These are phyloP conservation scores for Syzygium malaccense DNA, from an alignment of 441 rosid species.

Conservation along the genomic window DNA sequence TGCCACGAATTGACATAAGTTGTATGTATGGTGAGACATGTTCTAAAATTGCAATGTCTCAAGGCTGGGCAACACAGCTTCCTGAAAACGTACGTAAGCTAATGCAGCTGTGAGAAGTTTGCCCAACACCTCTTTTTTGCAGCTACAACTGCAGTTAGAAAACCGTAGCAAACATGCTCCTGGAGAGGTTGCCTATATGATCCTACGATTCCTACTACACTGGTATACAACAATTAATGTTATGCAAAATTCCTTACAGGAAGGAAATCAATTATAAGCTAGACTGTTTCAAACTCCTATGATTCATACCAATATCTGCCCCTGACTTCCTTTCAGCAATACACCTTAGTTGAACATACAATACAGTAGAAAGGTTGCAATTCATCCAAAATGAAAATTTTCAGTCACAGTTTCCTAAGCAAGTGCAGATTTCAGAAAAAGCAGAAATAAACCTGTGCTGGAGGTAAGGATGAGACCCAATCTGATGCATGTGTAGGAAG, in stretches of 20 bases:
- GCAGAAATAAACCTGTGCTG: constrained; percentile 65
- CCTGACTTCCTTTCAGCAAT: background rate
- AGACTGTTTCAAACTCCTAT: background rate
- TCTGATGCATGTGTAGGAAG: constrained; percentile 98
- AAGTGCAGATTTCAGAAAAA: background rate
- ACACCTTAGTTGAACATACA: background rate
- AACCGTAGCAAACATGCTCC: background rate
- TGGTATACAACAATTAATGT: background rate
- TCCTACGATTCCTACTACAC: background rate
- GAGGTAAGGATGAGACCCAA: constrained; percentile 96
- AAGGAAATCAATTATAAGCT: background rate
- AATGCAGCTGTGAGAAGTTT: background rate
- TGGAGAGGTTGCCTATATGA: background rate
- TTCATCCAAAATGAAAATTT: background rate
- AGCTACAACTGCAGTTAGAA: background rate
- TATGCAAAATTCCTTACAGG: background rate
- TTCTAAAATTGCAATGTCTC: background rate
- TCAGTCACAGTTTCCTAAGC: background rate
- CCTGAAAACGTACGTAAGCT: background rate
- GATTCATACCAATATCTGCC: background rate
- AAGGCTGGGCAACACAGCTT: background rate
- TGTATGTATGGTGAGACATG: background rate
- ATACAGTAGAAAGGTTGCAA: background rate
- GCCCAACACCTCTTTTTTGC: background rate
- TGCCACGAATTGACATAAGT: background rate